Percentiles rank a stretch among this genome's conserved stretches.
phyloP scores from a whole-genome alignment of 2,329 filamentous ascomycete genomes.

The Fusarium decemcellulare region DNA sequence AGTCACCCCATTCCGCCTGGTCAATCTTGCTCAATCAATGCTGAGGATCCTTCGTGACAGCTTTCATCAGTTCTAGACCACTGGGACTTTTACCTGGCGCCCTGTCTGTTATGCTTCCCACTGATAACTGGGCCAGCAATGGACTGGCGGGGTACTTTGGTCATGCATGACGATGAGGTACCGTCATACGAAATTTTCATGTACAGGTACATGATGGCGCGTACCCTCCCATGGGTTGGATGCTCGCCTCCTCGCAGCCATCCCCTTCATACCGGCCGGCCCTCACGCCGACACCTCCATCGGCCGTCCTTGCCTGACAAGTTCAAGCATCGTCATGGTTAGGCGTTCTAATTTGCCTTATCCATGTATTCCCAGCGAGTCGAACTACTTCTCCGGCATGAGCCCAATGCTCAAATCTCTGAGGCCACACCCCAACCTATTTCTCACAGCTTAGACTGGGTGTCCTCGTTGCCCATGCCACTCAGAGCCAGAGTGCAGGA shows the following conservation, averaged over 20 bases:
- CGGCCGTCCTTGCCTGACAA: conserved; percentile 10
- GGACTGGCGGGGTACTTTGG: conserved; percentile 51
- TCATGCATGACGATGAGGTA: conserved; percentile 53
- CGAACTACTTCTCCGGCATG: conserved; percentile 14
- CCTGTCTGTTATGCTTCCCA: conserved; percentile 30
- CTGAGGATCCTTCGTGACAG: conserved; percentile 23
- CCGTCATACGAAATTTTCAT: conserved; percentile 52
- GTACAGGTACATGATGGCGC: conserved; percentile 49
- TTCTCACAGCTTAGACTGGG: conserved; percentile 20
- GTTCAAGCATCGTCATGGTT: conserved; percentile 21
- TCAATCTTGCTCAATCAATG: conserved; percentile 26
- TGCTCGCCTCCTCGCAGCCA: conserved; percentile 32
- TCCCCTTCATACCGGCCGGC: conserved; percentile 12
- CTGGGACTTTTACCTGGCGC: conserved; percentile 20
- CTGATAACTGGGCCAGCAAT: conserved; percentile 36
- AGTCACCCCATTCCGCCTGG: conserved; percentile 5
- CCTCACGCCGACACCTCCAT: conserved; percentile 16
- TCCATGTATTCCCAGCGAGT: conserved; percentile 13
- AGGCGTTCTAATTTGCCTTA: conserved; percentile 12
- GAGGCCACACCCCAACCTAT: conserved; percentile 22
- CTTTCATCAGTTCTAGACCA: conserved; percentile 44
- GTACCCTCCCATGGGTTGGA: conserved; percentile 44
- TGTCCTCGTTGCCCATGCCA: conserved; percentile 18
- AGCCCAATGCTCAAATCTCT: conserved; percentile 11
- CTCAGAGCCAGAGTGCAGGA: conserved; percentile 35